These are phyloP conservation scores for Dothiorella sarmentorum DNA, from an alignment of 2,329 filamentous ascomycete species.

Conservation along the genomic window DNA sequence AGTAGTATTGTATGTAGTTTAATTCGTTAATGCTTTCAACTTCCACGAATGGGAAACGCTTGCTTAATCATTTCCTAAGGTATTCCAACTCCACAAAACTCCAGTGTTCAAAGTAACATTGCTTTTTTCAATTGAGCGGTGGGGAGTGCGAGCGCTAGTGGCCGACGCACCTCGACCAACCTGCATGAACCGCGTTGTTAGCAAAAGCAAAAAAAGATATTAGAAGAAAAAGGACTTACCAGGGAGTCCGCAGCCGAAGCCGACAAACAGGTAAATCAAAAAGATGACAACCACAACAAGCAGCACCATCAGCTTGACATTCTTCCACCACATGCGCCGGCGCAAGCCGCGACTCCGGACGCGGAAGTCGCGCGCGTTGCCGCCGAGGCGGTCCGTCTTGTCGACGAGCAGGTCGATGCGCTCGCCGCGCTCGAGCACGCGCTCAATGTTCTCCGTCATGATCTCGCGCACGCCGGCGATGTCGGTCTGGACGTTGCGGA, in stretches of 20 bases:
- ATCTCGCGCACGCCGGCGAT: conserved; percentile 91
- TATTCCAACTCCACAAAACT: conserved; percentile 1
- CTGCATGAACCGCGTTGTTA: conserved; percentile 21
- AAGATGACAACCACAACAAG: conserved; percentile 69
- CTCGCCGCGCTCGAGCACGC: conserved; percentile 80
- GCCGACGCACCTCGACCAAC: conserved; percentile 37
- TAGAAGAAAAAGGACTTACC: conserved; percentile 36
- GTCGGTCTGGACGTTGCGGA: conserved; percentile 78
- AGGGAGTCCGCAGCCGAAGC: conserved; percentile 69
- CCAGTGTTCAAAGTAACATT: background rate
- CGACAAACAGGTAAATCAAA: conserved; percentile 67
- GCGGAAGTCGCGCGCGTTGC: conserved; percentile 84
- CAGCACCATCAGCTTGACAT: conserved; percentile 88
- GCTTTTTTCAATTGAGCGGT: too few relatives aligned
- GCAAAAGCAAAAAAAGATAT: background rate
- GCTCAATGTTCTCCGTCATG: conserved; percentile 94
- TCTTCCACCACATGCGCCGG: conserved; percentile 99
- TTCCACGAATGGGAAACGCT: background rate
- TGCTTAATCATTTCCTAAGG: background rate
- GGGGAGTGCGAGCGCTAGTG: too few relatives aligned
- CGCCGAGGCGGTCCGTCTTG: conserved; percentile 90
- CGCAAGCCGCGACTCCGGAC: conserved; percentile 82
- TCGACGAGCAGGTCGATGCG: conserved; percentile 90
- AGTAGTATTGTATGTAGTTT: conserved; percentile 2
- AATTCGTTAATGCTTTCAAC: conserved; percentile 2